Percentiles rank a stretch among this genome's conserved stretches.
Conservation (phyloP, 768 basidiomycete species). For the Russula emetica region DNA sequence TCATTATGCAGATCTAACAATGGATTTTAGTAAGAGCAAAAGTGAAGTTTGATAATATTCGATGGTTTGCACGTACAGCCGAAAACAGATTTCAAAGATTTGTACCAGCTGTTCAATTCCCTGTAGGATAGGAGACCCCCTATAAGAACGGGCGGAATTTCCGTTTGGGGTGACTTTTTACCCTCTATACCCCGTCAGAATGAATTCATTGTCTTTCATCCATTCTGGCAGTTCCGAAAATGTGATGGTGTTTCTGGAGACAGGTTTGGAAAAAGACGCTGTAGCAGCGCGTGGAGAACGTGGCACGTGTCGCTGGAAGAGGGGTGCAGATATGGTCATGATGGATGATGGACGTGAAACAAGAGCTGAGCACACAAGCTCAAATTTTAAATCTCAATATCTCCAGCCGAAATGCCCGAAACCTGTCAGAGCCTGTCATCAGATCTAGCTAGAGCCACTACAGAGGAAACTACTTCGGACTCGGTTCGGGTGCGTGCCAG, state of each 20-base stretch:
- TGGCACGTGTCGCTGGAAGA: constrained; percentile 8
- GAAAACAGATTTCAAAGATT: constrained; percentile 59
- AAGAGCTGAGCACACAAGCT: no score
- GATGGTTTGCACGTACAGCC: constrained; percentile 49
- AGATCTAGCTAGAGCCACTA: no score
- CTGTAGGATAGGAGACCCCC: constrained; percentile 35
- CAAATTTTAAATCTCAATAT: no score
- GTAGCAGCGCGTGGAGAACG: neutral
- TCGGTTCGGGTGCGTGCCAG: no score
- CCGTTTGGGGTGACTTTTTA: constrained; percentile 32
- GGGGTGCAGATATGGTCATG: constrained; percentile 8
- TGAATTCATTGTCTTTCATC: constrained; percentile 73
- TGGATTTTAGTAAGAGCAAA: constrained; percentile 20
- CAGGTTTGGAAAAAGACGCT: neutral
- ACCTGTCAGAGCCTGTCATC: no score
- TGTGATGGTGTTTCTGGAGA: constrained; percentile 34
- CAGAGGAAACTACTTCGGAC: no score
- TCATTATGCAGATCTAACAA: constrained; percentile 71
- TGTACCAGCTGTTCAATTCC: constrained; percentile 56
- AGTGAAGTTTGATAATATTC: neutral
- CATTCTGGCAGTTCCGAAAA: constrained; percentile 64
- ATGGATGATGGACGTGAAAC: no score
- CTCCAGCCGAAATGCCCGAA: no score
- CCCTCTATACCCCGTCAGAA: constrained; percentile 66
- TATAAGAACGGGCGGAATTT: neutral